Conservation (phyloP, 306 rosid species). For the Prunus armeniaca region DNA sequence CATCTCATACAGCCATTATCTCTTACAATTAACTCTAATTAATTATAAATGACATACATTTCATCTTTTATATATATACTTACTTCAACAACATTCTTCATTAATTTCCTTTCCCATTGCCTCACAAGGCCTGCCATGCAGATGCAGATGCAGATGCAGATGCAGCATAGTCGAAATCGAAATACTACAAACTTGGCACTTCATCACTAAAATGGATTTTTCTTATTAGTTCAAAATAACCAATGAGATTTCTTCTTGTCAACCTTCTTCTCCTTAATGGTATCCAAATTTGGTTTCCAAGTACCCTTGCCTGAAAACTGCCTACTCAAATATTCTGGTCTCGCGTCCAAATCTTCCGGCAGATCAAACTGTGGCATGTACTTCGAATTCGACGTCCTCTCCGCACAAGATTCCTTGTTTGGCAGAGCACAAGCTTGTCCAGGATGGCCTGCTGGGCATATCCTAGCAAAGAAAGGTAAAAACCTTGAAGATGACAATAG, state of each 20-base stretch:
- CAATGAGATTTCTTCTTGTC: slow-evolving; percentile 47
- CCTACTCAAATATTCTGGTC: slow-evolving; percentile 65
- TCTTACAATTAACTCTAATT: too few relatives aligned
- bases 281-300: slow-evolving; percentile 88
- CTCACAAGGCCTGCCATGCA: too few relatives aligned
- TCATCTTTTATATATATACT: too few relatives aligned
- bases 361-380: slow-evolving; percentile 29
- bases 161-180: too few relatives aligned
- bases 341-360: slow-evolving; percentile 42
- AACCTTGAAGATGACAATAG: slow-evolving; percentile 33
- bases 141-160: too few relatives aligned
- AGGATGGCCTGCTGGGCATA: slow-evolving; percentile 27
- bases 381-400: slow-evolving; percentile 14
- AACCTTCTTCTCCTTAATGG: slow-evolving; percentile 68
- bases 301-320: slow-evolving; percentile 65
- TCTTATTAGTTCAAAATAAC: slow-evolving; percentile 19
- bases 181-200: too few relatives aligned
- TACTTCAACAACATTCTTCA: too few relatives aligned
- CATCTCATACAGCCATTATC: too few relatives aligned
- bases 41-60: too few relatives aligned
- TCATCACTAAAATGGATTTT: too few relatives aligned
- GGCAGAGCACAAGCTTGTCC: slow-evolving; percentile 13
- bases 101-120: too few relatives aligned
- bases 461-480: slow-evolving; percentile 52
- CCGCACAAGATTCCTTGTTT: slow-evolving; percentile 16